Base-by-base conservation (phyloP, 148 eudicot species). In the Chenopodium berlandieri region DNA sequence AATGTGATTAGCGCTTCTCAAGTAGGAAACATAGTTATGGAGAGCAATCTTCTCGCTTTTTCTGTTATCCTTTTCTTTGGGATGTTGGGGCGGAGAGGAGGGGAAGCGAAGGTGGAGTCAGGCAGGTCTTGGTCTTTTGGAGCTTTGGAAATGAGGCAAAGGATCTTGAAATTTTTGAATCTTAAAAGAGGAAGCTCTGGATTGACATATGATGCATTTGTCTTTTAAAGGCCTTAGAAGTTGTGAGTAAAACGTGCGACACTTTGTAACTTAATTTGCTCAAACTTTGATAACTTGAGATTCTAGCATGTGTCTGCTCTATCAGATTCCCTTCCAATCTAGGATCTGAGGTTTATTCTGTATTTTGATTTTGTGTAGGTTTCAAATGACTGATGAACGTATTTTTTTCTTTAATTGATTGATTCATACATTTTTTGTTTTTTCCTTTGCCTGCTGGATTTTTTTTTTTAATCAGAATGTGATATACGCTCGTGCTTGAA, bases 401-500 rank as follows among this genome's bases (percentile, higher is more conserved):
- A 27, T 30, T 67, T 34, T 32, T 73, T 19, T 50, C n/a, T 23
- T 9, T 63, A 37, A 22, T n/a, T 37, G 46, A 20, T 78, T 50
- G 5, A 22, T 3, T 77, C 54, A 63, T 86, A n/a, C 75, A 20
- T 74, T 79, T 71, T 46, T 56, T 16, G 20, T 56, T 56, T 34
- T 34, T 40, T 23, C 46, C 22, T 16, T 7, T 9, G 50, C 66
- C 63, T 58, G 73, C 68, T 73, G 56, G 58, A 63, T 60, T 71
- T 77, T 82, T 48, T 48, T 84, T 65, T 76, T 75, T 76, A 2
- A 70, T 76, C 87, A 97, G 99, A 91, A 81, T 94, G 99, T 84
- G 99, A 97, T 86, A 90, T 97, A 78, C 91, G 99, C 25, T 90
- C 97, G 63, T 97, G 99, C 86, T 86, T 97, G 86, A 94, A 97